These are phyloP conservation scores for Nectriaceae sp. DNA, from an alignment of 2,329 filamentous ascomycete species.

Conservation along the genomic window DNA sequence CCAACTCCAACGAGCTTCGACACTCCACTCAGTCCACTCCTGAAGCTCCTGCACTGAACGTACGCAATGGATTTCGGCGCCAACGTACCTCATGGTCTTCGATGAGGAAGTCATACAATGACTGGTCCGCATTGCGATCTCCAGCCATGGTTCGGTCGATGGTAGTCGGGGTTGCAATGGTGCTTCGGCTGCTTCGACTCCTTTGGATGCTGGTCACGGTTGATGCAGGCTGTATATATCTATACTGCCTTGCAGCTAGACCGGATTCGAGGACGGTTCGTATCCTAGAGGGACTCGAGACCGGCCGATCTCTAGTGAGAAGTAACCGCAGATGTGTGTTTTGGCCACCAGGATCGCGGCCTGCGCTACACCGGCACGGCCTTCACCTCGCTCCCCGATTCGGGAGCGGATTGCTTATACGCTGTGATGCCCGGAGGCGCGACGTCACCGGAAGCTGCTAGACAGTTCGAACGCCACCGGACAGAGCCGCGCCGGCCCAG, in stretches of 20 bases:
- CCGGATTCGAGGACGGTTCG: background rate
- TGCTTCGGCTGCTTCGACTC: conserved; percentile 1
- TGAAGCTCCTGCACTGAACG: too few species aligned
- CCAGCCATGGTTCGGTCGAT: conserved; percentile 22
- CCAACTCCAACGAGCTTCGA: background rate
- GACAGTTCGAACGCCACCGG: conserved; percentile 26
- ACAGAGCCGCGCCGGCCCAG: conserved; percentile 23
- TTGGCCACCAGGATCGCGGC: too few species aligned
- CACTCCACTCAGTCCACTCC: background rate
- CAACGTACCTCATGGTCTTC: conserved; percentile 30
- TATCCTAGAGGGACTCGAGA: background rate
- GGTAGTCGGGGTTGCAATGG: conserved; percentile 1
- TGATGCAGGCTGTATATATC: background rate
- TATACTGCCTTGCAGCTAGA: background rate
- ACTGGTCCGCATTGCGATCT: conserved; percentile 24
- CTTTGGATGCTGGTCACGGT: too few species aligned
- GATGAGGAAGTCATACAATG: conserved; percentile 33
- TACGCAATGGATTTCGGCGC: conserved; percentile 5
- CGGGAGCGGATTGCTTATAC: conserved; percentile 27
- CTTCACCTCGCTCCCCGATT: conserved; percentile 13
- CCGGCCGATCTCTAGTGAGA: conserved; percentile 1
- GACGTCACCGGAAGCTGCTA: conserved; percentile 27
- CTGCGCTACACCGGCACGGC: conserved; percentile 7
- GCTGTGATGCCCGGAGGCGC: conserved; percentile 19
- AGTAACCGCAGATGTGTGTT: background rate